Evolutionary conservation across 805 yeast genomes (phyloP), one percentile per base, ranked within the genome.

Genomic region (Kodamaea nitidulidarum): DNA sequence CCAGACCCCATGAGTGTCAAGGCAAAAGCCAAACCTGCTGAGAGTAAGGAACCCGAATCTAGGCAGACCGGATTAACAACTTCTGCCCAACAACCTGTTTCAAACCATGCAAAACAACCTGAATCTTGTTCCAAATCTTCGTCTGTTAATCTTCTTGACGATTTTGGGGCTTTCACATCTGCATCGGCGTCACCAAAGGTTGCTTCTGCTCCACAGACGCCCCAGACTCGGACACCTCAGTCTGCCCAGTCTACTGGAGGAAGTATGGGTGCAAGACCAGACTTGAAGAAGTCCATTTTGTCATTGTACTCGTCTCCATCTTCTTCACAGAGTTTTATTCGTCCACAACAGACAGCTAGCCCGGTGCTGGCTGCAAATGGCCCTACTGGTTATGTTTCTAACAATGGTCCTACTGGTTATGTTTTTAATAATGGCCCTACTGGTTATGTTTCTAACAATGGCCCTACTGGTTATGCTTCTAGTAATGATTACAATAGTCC

Each of bases 251-350:
- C 61, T n/a, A 59, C 67, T 3, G 66, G 68, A 16, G 65, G 65
- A 12, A 58, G 65, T 37, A 44, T 55, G 36, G 52, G 44, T 32
- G 58, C 59, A 24, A 74, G 96, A 54, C 91, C 93, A 3, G 97
- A 91, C 54, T 72, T 93, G 60, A 93, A 93, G 56, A 87, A 87
- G 63, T 87, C 96, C 1, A 93, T 93, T 43, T 65, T 93, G 43
- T 88, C 97, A 16, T 71, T 93, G 38, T 93, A 93, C 59, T 78
- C 95, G 1, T 75, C 70, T 10, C 72, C 72, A 14, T 59, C 71
- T 1, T 59, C 85, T 2, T 84, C 82, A 15, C 61, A 67, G 14
- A 56, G 60, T 38, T 54, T 61, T 43, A 43, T 50, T 15, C 18
- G 41, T 9, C 32, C 40, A 35, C 38, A 10, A 38, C 34, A 26